These are phyloP conservation scores for Penicillium psychrosexuale DNA, from an alignment of 2,329 filamentous ascomycete species.

Conservation along the genomic window DNA sequence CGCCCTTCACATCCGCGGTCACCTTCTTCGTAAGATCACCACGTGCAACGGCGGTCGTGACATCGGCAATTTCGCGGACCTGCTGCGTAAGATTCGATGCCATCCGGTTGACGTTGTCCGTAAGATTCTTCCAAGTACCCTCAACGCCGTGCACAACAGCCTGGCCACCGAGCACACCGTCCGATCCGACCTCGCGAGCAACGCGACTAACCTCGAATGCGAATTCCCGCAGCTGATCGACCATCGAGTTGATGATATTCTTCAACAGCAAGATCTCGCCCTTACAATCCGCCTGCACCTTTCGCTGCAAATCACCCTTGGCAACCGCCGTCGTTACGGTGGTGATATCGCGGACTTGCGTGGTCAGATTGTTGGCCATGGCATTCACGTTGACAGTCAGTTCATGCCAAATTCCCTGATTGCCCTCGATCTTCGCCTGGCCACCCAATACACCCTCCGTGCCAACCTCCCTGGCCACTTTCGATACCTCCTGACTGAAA, in stretches of 20 bases:
- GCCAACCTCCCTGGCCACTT: conserved; percentile 74
- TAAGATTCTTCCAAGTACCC: conserved; percentile 91
- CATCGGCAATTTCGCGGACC: conserved; percentile 90
- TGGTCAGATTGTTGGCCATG: conserved; percentile 80
- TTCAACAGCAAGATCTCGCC: conserved; percentile 91
- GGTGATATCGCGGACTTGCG: conserved; percentile 91
- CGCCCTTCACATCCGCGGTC: conserved; percentile 81
- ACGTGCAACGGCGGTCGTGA: conserved; percentile 87
- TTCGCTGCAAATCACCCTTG: conserved; percentile 85
- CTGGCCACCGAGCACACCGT: conserved; percentile 85
- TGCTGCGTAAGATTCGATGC: conserved; percentile 94
- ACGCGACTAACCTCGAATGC: conserved; percentile 92
- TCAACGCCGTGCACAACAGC: conserved; percentile 91
- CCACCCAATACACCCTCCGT: conserved; percentile 76
- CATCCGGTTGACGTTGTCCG: conserved; percentile 92
- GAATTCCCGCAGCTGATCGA: conserved; percentile 91
- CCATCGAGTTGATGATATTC: conserved; percentile 97
- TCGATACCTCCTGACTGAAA: conserved; percentile 75
- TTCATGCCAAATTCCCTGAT: conserved; percentile 81
- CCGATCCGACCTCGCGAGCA: conserved; percentile 88
- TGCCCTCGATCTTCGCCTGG: conserved; percentile 74
- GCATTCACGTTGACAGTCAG: conserved; percentile 78
- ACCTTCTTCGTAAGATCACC: conserved; percentile 93
- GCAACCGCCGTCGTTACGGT: conserved; percentile 66
- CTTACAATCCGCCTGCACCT: conserved; percentile 83